Evolutionary conservation across 176 grass and related monocot species (phyloP), one percentile per base, ranked within the genome.

Genomic region (Eleusine coracana): DNA sequence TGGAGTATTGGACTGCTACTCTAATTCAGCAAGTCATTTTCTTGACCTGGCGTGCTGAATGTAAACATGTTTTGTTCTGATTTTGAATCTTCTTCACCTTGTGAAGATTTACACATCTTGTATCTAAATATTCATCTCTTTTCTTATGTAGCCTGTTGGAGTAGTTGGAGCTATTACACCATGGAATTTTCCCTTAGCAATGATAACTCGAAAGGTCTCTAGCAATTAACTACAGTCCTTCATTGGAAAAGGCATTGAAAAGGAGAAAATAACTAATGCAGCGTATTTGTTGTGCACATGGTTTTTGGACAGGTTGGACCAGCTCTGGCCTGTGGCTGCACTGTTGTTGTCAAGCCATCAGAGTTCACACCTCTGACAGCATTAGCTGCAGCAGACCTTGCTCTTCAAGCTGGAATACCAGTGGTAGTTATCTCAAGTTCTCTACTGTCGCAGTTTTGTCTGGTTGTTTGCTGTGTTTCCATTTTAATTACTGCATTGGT

Each of bases 181-280:
- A 46, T 98, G 96, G 96, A 98, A 98, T 70, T 98, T 98, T 77
- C 96, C 96, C 87, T 87, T 98, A 74, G 96, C 96, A 54, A 98
- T 98, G 96, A 98, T 95, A 88, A 98, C 96, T 67, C 80, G 96
- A 71, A 98, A 98, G 96, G 96, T 98, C 27, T 66, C 37, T 69
- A 82, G 18, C 46, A 67, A 52, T 62, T 71, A 50, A 66, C 25
- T 59, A 67, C 64, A 85, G 49, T 78, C 66, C 8, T 79, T 6
- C 51, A 27, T 81, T 34, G n/a, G 17, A 28, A 38, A 41, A 48
- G 59, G 27, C 80, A 15, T 90, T 68, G 7, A 12, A 66, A 50
- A 1, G 23, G 58, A 56, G 14, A 72, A 76, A 52, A 14, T 14
- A 29, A 11, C 66, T 72, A 77, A 80, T 70, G 49, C 75, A 44